Conservation (phyloP, 352 stramenopile genomes). For the Pythium insidiosum region DNA sequence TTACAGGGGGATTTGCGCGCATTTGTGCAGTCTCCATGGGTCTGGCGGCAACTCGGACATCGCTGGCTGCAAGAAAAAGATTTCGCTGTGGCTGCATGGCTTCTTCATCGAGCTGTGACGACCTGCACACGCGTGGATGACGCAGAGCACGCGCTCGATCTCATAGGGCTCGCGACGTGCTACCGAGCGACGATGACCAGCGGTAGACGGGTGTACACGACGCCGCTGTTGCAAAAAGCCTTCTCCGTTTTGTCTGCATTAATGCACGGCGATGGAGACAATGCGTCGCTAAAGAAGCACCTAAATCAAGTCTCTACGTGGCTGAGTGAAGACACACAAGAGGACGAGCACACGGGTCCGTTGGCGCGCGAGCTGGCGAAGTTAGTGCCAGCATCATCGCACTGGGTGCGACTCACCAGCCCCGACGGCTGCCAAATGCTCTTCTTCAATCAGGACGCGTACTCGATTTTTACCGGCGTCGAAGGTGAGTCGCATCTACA, state of each 20-base stretch:
- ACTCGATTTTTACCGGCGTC: conserved; percentile 17
- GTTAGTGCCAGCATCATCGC: conserved; percentile 36
- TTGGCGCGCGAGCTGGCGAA: conserved; percentile 22
- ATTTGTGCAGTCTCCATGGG: conserved; percentile 37
- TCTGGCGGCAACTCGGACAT: conserved; percentile 46
- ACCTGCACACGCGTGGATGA: no score
- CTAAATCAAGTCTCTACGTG: background rate
- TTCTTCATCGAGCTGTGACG: conserved; percentile 26
- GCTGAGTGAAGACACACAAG: conserved; percentile 1
- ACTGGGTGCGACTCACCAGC: conserved; percentile 54
- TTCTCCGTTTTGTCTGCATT: conserved; percentile 6
- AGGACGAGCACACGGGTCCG: background rate
- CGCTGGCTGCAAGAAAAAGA: conserved; percentile 36
- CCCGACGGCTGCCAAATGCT: no score
- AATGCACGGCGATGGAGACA: background rate
- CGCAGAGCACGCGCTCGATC: conserved; percentile 7
- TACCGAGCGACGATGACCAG: conserved; percentile 26
- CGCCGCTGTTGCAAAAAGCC: conserved; percentile 12
- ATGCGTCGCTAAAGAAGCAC: conserved; percentile 10
- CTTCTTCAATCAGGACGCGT: conserved; percentile 68
- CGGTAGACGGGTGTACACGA: conserved; percentile 3
- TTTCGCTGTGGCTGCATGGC: conserved; percentile 33
- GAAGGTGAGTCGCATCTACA: conserved; percentile 8
- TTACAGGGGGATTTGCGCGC: conserved; percentile 42
- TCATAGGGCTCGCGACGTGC: conserved; percentile 28